These are phyloP conservation scores for Thecamonas trahens DNA, from an alignment of 78 protist species.

Conservation along the genomic window DNA sequence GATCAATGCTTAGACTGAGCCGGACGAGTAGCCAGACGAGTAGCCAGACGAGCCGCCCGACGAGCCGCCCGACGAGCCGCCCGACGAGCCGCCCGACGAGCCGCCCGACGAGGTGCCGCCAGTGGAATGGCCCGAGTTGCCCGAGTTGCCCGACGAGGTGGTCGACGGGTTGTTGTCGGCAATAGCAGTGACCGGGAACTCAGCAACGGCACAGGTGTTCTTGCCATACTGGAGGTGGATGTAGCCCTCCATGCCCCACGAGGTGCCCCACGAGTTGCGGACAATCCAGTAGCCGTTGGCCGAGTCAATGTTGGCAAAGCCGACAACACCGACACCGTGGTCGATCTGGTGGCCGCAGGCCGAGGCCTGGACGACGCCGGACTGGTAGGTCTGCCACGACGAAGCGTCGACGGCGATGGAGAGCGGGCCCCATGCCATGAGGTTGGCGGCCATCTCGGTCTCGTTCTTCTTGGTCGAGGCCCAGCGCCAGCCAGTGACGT, in stretches of 20 bases:
- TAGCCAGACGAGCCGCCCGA: no score
- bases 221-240: background rate
- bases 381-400: background rate
- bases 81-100: no score
- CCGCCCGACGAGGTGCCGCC: no score
- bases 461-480: background rate
- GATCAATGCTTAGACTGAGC: no score
- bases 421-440: background rate
- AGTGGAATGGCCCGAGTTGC: no score
- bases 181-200: no score
- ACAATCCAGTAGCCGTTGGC: constrained; percentile 31
- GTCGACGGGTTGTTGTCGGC: no score
- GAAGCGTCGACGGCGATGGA: background rate
- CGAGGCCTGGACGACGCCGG: background rate
- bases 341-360: background rate
- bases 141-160: no score
- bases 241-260: constrained; percentile 6
- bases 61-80: no score
- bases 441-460: background rate
- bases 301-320: no score
- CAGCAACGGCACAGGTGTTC: background rate
- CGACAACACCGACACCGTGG: background rate
- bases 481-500: background rate
- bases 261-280: constrained; percentile 21
- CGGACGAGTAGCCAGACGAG: no score